Conservation (phyloP, 2,329 filamentous ascomycete genomes). For the Elsinoe australis region DNA sequence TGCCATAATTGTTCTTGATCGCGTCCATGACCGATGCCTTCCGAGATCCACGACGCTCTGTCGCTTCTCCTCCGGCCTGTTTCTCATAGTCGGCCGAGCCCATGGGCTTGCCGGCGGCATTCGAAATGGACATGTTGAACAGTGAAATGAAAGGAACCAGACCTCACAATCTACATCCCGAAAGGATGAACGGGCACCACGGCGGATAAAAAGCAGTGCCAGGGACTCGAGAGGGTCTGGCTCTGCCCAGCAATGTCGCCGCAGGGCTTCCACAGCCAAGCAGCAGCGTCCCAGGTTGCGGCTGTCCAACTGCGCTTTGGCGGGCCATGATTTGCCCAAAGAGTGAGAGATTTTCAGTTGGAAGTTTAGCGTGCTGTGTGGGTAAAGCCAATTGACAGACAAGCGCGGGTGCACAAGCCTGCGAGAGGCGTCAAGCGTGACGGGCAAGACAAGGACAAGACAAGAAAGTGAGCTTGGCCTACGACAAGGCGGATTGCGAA, state of each 20-base stretch:
- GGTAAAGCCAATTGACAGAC: constrained; percentile 13
- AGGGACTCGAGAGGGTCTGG: constrained; percentile 2
- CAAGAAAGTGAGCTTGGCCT: constrained; percentile 7
- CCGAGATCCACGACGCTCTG: constrained; percentile 5
- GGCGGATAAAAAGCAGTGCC: constrained; percentile 1
- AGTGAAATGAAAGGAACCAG: neutral
- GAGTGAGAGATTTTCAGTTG: constrained; percentile 11
- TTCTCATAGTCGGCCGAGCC: constrained; percentile 11
- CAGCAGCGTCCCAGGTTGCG: neutral
- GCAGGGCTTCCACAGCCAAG: neutral
- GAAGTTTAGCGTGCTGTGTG: neutral
- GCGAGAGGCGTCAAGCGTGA: too few species aligned
- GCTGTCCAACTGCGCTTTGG: neutral
- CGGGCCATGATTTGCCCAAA: constrained; percentile 3
- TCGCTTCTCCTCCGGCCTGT: neutral
- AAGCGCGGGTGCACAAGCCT: constrained; percentile 1
- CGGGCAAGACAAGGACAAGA: too few species aligned
- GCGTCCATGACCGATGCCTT: constrained; percentile 7
- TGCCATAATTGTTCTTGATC: constrained; percentile 15
- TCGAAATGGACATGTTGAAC: constrained; percentile 6
- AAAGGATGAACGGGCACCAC: neutral
- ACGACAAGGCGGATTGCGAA: constrained; percentile 9
- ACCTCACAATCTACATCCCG: neutral
- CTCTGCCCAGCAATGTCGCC: constrained; percentile 12
- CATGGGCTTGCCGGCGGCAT: constrained; percentile 1